Conservation (phyloP, 2,329 filamentous ascomycete genomes). For the Penicillium aurantiogriseum region DNA sequence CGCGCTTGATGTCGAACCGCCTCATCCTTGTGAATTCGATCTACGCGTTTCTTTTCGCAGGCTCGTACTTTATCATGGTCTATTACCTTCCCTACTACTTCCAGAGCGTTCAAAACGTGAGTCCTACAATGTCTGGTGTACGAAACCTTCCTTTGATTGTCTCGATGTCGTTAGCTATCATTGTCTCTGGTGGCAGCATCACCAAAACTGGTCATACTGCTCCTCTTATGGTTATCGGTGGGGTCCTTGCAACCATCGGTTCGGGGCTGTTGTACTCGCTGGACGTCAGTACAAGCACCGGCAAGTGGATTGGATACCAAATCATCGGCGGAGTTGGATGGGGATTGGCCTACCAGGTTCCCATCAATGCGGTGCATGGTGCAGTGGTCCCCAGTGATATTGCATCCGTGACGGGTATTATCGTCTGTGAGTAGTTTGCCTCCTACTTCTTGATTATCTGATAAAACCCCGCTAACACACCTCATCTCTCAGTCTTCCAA, state of each 20-base stretch:
- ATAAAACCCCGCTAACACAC: not conserved
- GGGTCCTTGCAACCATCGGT: conserved; percentile 26
- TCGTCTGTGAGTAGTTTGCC: not conserved
- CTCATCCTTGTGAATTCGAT: conserved; percentile 10
- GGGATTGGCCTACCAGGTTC: conserved; percentile 25
- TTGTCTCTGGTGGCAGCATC: conserved; percentile 27
- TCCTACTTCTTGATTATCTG: not conserved
- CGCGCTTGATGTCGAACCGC: conserved; percentile 40
- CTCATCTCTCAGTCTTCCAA: conserved; percentile 3
- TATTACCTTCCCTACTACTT: conserved; percentile 53
- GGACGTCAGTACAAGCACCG: conserved; percentile 24
- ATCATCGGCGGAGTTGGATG: conserved; percentile 31
- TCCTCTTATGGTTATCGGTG: conserved; percentile 28
- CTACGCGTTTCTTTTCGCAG: conserved; percentile 35
- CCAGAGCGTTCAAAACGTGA: conserved; percentile 38
- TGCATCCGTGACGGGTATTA: not conserved
- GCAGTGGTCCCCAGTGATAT: not conserved
- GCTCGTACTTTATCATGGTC: conserved; percentile 38
- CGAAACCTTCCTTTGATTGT: conserved; percentile 46
- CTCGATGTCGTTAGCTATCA: conserved; percentile 24
- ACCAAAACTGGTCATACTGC: conserved; percentile 25
- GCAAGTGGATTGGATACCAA: conserved; percentile 42
- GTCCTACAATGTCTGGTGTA: conserved; percentile 40
- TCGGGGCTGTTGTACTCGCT: conserved; percentile 37
- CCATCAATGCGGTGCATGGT: conserved; percentile 24